Conservation (phyloP, 2,329 filamentous ascomycete species). For the Colletotrichum incanum region DNA sequence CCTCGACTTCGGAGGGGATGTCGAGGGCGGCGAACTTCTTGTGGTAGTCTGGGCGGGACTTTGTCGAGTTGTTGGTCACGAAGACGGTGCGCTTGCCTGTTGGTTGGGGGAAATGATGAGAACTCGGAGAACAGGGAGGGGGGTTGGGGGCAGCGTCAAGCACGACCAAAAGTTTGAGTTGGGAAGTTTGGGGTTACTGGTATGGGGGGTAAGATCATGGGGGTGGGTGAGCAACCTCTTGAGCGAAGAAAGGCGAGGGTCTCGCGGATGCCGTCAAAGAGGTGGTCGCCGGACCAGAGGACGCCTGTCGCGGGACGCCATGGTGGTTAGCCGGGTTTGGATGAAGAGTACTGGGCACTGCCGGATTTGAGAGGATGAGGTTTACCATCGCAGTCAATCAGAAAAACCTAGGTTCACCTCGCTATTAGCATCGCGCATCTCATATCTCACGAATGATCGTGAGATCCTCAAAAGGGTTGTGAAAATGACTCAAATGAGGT, state of each 20-base stretch:
- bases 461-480: neutral
- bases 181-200: neutral
- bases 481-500: slow-evolving; percentile 36
- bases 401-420: slow-evolving; percentile 69
- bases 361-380: slow-evolving; percentile 10
- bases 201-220: slow-evolving; percentile 7
- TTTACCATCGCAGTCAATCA: slow-evolving; percentile 97
- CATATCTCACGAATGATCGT: slow-evolving; percentile 10
- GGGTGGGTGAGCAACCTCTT: slow-evolving; percentile 71
- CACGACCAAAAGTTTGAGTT: neutral
- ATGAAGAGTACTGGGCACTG: slow-evolving; percentile 18
- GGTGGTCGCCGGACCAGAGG: slow-evolving; percentile 93
- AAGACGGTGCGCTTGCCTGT: slow-evolving; percentile 93
- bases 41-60: slow-evolving; percentile 92
- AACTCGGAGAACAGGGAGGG: neutral
- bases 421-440: slow-evolving; percentile 43
- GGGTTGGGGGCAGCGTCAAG: neutral
- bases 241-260: slow-evolving; percentile 87
- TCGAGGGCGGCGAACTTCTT: slow-evolving; percentile 89
- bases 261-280: slow-evolving; percentile 89
- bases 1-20: slow-evolving; percentile 85
- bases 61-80: slow-evolving; percentile 99
- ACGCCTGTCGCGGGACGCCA: slow-evolving; percentile 74
- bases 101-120: slow-evolving; percentile 24
- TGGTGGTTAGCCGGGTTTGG: slow-evolving; percentile 18